A percentile compares a stretch with the other conserved stretches of the same genome.
phyloP scores from a whole-genome alignment of 306 rosid species.

The Trifolium pratense region DNA sequence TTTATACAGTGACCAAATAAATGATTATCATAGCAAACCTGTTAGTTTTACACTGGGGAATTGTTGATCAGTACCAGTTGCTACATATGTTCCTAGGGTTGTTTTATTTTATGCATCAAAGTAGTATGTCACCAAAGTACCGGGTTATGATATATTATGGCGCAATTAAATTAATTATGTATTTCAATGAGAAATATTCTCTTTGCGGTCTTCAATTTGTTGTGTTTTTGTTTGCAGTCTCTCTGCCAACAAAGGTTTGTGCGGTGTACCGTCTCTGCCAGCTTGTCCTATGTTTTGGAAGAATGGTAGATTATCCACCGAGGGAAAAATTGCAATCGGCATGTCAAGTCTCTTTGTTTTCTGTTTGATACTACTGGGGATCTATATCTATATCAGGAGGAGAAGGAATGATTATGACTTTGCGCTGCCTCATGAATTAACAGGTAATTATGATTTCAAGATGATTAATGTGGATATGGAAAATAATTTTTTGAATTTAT shows the following conservation, averaged over 20 bases:
- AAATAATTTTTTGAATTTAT: too few species aligned
- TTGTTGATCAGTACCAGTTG: conserved; percentile 30
- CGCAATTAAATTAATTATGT: conserved; percentile 13
- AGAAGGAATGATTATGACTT: conserved; percentile 86
- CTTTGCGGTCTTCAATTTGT: conserved; percentile 13
- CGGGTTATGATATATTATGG: background rate
- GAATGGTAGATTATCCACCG: conserved; percentile 69
- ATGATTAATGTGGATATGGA: background rate
- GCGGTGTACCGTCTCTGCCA: conserved; percentile 82
- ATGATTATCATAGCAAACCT: conserved; percentile 21
- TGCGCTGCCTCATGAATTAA: conserved; percentile 85
- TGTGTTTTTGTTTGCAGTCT: conserved; percentile 56
- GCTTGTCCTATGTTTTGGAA: conserved; percentile 87
- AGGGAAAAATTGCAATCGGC: conserved; percentile 81
- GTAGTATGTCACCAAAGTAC: conserved; percentile 24
- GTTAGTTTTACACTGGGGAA: conserved; percentile 17
- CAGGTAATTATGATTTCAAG: conserved; percentile 65
- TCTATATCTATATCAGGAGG: conserved; percentile 77
- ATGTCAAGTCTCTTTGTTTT: conserved; percentile 62
- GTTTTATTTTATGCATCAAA: conserved; percentile 1
- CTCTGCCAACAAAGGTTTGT: conserved; percentile 79
- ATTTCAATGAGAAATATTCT: conserved; percentile 12
- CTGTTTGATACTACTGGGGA: conserved; percentile 59
- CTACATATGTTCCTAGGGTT: conserved; percentile 22
- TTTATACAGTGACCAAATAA: conserved; percentile 25